A percentile compares a stretch with the other conserved stretches of the same genome.
These are phyloP conservation scores for Xylariaceae sp. DNA, from an alignment of 2,329 filamentous ascomycete species.

Conservation along the genomic window DNA sequence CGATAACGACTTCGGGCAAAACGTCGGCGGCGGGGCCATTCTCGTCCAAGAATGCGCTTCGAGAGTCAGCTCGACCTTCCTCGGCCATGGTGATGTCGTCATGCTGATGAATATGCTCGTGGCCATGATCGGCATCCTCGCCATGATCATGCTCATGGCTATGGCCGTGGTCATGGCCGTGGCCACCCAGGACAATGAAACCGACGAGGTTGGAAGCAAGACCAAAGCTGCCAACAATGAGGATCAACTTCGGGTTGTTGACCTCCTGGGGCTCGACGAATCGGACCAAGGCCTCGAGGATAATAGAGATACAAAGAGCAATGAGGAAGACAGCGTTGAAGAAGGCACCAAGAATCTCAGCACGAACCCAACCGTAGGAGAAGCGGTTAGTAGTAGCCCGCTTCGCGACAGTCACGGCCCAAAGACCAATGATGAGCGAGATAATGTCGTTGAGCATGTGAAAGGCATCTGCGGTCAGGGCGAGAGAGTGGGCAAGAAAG, in stretches of 20 bases:
- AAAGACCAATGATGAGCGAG: constrained; percentile 84
- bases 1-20: constrained; percentile 57
- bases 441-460: constrained; percentile 99
- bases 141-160: constrained; percentile 57
- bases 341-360: constrained; percentile 91
- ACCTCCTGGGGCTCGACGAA: constrained; percentile 89
- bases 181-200: constrained; percentile 86
- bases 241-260: constrained; percentile 75
- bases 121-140: constrained; percentile 47
- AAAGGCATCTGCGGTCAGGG: constrained; percentile 92
- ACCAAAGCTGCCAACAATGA: constrained; percentile 82
- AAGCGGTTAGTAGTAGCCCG: constrained; percentile 84
- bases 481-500: constrained; percentile 83
- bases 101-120: constrained; percentile 40
- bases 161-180: constrained; percentile 72
- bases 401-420: constrained; percentile 88
- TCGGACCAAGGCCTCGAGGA: constrained; percentile 88
- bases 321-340: constrained; percentile 98
- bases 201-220: constrained; percentile 84
- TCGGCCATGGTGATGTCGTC: constrained; percentile 41
- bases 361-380: constrained; percentile 96
- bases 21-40: constrained; percentile 56
- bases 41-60: constrained; percentile 44
- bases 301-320: constrained; percentile 90
- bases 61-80: constrained; percentile 45